phyloP scores from a whole-genome alignment of 108 stramenopile genomes.

The Cyclotella atomus region DNA sequence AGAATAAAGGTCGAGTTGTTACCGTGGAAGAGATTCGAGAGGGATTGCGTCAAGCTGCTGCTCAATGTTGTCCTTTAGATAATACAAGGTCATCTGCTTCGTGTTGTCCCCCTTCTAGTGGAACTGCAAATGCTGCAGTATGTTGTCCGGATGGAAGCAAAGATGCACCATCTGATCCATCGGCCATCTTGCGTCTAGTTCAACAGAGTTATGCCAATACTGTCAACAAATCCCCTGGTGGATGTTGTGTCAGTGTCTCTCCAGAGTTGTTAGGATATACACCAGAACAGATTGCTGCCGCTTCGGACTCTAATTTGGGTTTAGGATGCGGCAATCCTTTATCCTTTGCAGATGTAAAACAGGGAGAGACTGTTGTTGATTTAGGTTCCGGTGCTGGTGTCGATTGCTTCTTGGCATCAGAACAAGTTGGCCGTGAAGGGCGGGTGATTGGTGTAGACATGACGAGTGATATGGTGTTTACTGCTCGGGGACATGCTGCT shows the following conservation, averaged over 20 bases:
- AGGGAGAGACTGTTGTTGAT: conserved; percentile 2
- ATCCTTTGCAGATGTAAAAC: conserved; percentile 22
- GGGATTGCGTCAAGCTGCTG: not conserved
- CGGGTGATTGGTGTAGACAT: conserved; percentile 81
- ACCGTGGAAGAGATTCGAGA: conserved; percentile 17
- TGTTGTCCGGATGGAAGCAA: conserved; percentile 12
- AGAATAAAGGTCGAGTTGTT: not conserved
- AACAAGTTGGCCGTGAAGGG: conserved; percentile 57
- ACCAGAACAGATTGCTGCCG: conserved; percentile 40
- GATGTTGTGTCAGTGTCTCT: conserved; percentile 43
- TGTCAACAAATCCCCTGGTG: conserved; percentile 17
- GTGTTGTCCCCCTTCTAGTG: conserved; percentile 22
- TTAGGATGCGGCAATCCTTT: conserved; percentile 57
- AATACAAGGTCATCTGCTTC: too few relatives aligned
- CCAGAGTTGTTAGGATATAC: conserved; percentile 29
- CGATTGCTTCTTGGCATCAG: conserved; percentile 36
- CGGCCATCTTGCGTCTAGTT: conserved; percentile 14
- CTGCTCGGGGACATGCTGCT: conserved; percentile 47
- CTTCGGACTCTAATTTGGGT: conserved; percentile 40
- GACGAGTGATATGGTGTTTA: conserved; percentile 66
- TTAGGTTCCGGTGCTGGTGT: conserved; percentile 7
- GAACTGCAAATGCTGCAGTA: not conserved
- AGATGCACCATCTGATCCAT: conserved; percentile 11
- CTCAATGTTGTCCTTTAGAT: not conserved
- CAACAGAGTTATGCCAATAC: conserved; percentile 45